Conservation (phyloP, 2,329 filamentous ascomycete genomes). For the Botrytis fragariae region DNA sequence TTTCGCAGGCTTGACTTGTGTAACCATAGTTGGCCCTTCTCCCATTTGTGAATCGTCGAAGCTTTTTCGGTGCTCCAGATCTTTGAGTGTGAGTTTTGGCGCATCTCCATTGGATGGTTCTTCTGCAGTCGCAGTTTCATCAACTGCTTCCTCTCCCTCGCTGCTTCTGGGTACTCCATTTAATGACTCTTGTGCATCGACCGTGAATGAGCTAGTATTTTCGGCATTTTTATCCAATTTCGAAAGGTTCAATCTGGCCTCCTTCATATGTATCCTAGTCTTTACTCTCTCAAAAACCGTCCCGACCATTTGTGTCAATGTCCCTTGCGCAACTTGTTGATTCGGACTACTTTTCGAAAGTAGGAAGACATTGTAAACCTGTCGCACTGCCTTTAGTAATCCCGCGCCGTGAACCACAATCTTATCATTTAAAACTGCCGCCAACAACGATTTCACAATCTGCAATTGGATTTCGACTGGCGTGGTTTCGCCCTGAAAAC, state of each 20-base stretch:
- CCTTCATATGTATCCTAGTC: constrained; percentile 80
- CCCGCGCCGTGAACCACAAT: constrained; percentile 97
- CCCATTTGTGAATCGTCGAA: constrained; percentile 64
- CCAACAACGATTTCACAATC: constrained; percentile 94
- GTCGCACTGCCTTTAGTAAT: constrained; percentile 90
- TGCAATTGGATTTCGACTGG: constrained; percentile 91
- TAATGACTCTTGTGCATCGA: constrained; percentile 36
- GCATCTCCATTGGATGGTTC: constrained; percentile 40
- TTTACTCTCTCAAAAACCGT: constrained; percentile 97
- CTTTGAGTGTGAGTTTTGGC: constrained; percentile 62
- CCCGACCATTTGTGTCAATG: constrained; percentile 96
- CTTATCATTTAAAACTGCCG: constrained; percentile 96
- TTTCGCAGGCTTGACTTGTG: constrained; percentile 51
- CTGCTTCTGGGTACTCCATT: constrained; percentile 30
- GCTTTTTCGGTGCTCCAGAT: constrained; percentile 65
- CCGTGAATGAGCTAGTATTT: constrained; percentile 37
- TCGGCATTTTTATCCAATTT: constrained; percentile 34
- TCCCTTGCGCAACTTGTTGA: constrained; percentile 95
- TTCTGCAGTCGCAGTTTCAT: constrained; percentile 32
- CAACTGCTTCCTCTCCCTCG: constrained; percentile 32
- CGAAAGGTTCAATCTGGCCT: constrained; percentile 61
- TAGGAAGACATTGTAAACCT: constrained; percentile 98
- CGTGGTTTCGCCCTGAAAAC: constrained; percentile 95
- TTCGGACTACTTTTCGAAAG: constrained; percentile 91
- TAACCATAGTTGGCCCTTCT: constrained; percentile 66